A percentile compares a stretch with the other conserved stretches of the same genome.
Conservation (phyloP, 2,329 filamentous ascomycete species). For the Alternaria ethzedia region DNA sequence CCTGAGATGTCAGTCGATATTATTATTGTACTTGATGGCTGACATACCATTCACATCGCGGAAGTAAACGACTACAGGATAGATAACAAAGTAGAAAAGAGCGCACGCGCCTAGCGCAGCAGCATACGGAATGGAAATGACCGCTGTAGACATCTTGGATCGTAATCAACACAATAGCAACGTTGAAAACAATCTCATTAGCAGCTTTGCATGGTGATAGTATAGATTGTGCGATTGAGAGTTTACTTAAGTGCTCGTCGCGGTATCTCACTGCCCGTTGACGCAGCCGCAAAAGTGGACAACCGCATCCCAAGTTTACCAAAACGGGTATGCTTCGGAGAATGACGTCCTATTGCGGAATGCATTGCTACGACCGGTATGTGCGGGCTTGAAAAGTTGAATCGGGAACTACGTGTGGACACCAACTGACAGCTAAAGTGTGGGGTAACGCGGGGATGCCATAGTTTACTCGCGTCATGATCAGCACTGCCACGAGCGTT, state of each 20-base stretch:
- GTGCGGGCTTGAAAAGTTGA: background rate
- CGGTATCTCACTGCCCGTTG: background rate
- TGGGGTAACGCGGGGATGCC: slow-evolving; percentile 13
- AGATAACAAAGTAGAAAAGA: slow-evolving; percentile 49
- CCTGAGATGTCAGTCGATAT: slow-evolving; percentile 16
- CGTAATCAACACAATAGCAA: background rate
- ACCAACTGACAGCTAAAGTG: background rate
- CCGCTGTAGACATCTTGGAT: slow-evolving; percentile 20
- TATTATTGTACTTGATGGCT: background rate
- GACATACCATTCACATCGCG: slow-evolving; percentile 51
- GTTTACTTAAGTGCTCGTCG: slow-evolving; percentile 18
- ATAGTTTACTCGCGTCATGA: background rate
- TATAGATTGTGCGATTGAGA: background rate
- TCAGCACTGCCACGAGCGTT: background rate
- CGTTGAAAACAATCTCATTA: background rate
- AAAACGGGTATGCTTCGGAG: slow-evolving; percentile 21
- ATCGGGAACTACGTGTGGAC: background rate
- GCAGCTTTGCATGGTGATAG: background rate
- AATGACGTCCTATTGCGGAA: slow-evolving; percentile 2
- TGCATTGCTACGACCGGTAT: background rate
- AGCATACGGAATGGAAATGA: slow-evolving; percentile 30
- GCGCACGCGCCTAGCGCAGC: slow-evolving; percentile 27
- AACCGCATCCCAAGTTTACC: background rate
- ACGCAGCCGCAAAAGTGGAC: background rate
- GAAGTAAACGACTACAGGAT: slow-evolving; percentile 53